Evolutionary conservation across 192 early-diverging fungal species (phyloP), one percentile per base, ranked within the genome.

Genomic region (Chytriomyces confervae): DNA sequence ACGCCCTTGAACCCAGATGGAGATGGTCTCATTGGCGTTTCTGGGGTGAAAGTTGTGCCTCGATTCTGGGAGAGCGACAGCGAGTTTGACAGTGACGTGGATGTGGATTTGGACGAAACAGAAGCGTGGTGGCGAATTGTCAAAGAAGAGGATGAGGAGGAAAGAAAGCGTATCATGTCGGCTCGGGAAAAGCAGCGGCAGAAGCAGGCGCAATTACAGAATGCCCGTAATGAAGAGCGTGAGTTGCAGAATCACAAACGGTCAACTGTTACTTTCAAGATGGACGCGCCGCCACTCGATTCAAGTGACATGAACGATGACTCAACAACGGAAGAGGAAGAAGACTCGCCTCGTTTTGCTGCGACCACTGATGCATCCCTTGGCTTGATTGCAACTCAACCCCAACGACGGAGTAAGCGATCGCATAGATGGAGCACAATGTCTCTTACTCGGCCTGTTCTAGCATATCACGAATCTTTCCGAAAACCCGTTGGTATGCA

Each of bases 71-170:
- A 87, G 1, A 75, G 51, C 11, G 88, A 89, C 70, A 49, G 63
- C 16, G 85, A 87, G 27, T 89, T 82, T 80, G 88, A 89, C 60
- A 86, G 84, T 53, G 88, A 89, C 48, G 71, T 81, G 3, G 86
- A 88, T 27, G 63, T 60, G 23, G 82, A 82, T 36, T 57, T 71
- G 16, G 71, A 47, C 9, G 77, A 79, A 36, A 29, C 61, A 16
- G 62, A 62, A 13, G 66, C 57, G 18, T 79, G 77, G 77, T 66
- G 76, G 76, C 18, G 68, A 50, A 45, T 45, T 16, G 44, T 29
- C 16, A 13, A 13, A 5, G 53, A 57, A n/a, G 53, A 57, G 53
- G 53, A 13, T 13, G 53, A 13, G 53, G 53, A 57, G 53, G 53
- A 13, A 3, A 57, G 53, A 20, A 57, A 57, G 20, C 16, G 20